Percentiles rank a stretch among this genome's conserved stretches.
Evolutionary conservation across 2,329 filamentous ascomycete species (phyloP).

Genomic region (Emmonsiellopsis sp.): DNA sequence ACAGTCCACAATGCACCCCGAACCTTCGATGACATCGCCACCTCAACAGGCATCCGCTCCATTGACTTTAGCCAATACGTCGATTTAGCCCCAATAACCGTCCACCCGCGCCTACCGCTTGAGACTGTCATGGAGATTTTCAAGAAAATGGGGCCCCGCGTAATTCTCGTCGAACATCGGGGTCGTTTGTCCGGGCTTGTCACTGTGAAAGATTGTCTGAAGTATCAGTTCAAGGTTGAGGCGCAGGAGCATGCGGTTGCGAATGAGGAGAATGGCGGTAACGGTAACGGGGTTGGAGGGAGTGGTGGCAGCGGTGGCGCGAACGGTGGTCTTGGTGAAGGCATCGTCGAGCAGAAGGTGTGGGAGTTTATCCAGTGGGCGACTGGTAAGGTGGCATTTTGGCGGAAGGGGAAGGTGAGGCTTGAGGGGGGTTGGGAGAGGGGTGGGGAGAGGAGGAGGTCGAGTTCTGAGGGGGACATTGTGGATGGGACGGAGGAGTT

Average conservation of each 20-base stretch:
- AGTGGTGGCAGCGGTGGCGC: slow-evolving; percentile 12
- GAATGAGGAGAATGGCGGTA: slow-evolving; percentile 21
- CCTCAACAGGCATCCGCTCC: slow-evolving; percentile 45
- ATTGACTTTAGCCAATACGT: slow-evolving; percentile 82
- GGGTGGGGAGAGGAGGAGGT: slow-evolving; percentile 22
- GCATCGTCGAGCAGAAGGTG: slow-evolving; percentile 25
- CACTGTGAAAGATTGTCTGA: slow-evolving; percentile 93
- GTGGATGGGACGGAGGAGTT: slow-evolving; percentile 45
- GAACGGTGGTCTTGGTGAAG: slow-evolving; percentile 5
- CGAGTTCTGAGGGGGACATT: slow-evolving; percentile 25
- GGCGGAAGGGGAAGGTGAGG: slow-evolving; percentile 5
- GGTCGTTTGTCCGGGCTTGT: slow-evolving; percentile 76
- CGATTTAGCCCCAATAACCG: slow-evolving; percentile 79
- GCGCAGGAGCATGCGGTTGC: slow-evolving; percentile 57
- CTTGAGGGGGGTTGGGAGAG: slow-evolving; percentile 17
- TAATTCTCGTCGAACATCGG: slow-evolving; percentile 85
- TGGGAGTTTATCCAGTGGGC: slow-evolving; percentile 29
- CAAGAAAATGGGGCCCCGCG: slow-evolving; percentile 90
- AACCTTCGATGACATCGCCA: slow-evolving; percentile 52
- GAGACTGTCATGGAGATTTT: slow-evolving; percentile 99
- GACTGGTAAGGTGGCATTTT: slow-evolving; percentile 13
- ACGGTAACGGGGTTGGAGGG: slow-evolving; percentile 13
- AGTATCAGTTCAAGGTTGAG: slow-evolving; percentile 95
- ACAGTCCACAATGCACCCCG: slow-evolving; percentile 26
- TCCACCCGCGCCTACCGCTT: slow-evolving; percentile 80